Conservation (phyloP, 2,329 filamentous ascomycete species). For the Lasiodiplodia hormozganensis region DNA sequence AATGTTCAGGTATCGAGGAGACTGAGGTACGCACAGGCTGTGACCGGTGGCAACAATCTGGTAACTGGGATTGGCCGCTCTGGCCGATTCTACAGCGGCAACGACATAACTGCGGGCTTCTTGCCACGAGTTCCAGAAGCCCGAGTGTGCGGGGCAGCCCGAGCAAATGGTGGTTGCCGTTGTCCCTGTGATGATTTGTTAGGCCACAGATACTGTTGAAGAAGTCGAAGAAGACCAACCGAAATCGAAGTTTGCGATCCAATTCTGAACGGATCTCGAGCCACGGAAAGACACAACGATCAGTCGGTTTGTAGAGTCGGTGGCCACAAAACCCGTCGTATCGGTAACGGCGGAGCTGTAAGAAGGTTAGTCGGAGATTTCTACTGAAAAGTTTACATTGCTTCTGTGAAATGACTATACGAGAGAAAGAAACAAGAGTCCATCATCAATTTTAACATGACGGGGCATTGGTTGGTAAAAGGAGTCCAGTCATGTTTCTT, state of each 20-base stretch:
- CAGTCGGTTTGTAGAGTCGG: constrained; percentile 54
- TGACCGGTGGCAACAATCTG: constrained; percentile 67
- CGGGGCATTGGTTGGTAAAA: neutral
- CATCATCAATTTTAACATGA: neutral
- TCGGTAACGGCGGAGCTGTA: constrained; percentile 39
- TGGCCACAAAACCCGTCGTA: constrained; percentile 55
- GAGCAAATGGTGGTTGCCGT: constrained; percentile 51
- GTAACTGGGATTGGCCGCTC: constrained; percentile 58
- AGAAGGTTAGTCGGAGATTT: neutral
- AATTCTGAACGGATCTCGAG: constrained; percentile 65
- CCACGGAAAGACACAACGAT: constrained; percentile 69
- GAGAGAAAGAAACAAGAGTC: neutral
- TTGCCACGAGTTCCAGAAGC: constrained; percentile 66
- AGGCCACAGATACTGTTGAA: neutral
- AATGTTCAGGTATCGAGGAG: neutral
- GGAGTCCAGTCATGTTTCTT: constrained; percentile 32
- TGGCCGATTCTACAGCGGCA: constrained; percentile 54
- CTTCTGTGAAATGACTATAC: neutral
- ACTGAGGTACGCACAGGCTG: constrained; percentile 57
- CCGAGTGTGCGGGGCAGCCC: constrained; percentile 62
- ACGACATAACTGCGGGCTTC: constrained; percentile 58
- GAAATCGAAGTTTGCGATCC: constrained; percentile 63
- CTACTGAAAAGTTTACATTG: neutral
- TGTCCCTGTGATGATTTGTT: constrained; percentile 36
- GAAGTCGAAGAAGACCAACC: constrained; percentile 31